Percentiles rank a stretch among this genome's conserved stretches.
Evolutionary conservation across 768 basidiomycete species (phyloP).

Genomic region (Tulasnella sp.): DNA sequence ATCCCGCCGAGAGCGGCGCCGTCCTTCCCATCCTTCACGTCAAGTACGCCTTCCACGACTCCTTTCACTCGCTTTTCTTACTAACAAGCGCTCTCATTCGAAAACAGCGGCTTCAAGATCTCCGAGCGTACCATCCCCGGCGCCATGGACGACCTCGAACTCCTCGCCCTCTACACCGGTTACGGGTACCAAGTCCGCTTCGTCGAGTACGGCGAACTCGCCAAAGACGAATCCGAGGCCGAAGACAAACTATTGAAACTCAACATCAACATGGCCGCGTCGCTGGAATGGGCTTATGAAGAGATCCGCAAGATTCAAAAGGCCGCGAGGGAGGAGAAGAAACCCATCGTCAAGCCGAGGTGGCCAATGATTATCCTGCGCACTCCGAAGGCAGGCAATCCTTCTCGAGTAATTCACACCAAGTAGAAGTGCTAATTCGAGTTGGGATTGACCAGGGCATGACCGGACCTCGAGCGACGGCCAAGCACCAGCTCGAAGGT

Average conservation of each 20-base stretch:
- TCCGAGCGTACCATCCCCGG: slow-evolving; percentile 84
- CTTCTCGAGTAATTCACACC: too few species aligned
- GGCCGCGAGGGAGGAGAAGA: slow-evolving; percentile 59
- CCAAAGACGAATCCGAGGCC: slow-evolving; percentile 36
- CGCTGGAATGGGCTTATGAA: slow-evolving; percentile 66
- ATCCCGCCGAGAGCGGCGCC: slow-evolving; percentile 80
- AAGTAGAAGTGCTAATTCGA: not conserved
- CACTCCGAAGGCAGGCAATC: slow-evolving; percentile 74
- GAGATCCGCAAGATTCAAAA: slow-evolving; percentile 68
- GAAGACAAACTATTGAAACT: slow-evolving; percentile 28
- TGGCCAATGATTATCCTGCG: slow-evolving; percentile 84
- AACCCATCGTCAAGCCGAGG: slow-evolving; percentile 71
- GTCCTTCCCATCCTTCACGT: slow-evolving; percentile 85
- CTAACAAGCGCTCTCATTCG: not conserved
- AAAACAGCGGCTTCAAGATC: slow-evolving; percentile 33
- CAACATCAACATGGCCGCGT: slow-evolving; percentile 67
- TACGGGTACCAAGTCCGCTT: slow-evolving; percentile 87
- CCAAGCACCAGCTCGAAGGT: slow-evolving; percentile 66
- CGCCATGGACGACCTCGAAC: slow-evolving; percentile 81
- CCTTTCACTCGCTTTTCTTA: not conserved
- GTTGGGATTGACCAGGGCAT: slow-evolving; percentile 32
- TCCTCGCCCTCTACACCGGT: slow-evolving; percentile 57
- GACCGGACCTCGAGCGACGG: slow-evolving; percentile 52
- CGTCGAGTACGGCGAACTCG: slow-evolving; percentile 39
- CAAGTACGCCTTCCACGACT: slow-evolving; percentile 31